phyloP scores from a whole-genome alignment of 306 rosid genomes.

The Glycine latifolia region DNA sequence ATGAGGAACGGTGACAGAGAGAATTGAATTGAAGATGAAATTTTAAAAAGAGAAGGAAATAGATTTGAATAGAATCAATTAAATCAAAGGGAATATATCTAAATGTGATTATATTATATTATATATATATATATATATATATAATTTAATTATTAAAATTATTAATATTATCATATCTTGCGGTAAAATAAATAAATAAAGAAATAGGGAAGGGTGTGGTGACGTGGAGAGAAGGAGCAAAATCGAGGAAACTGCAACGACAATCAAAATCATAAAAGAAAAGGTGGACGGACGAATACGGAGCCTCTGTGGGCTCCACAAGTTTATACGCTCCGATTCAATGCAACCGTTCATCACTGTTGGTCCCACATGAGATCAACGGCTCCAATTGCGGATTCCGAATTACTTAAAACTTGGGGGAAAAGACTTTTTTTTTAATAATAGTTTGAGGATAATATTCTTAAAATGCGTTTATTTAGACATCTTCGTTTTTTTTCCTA shows the following conservation, averaged over 20 bases:
- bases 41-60: background rate
- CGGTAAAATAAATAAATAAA: background rate
- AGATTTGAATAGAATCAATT: conserved; percentile 34
- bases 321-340: conserved; percentile 31
- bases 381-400: background rate
- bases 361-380: conserved; percentile 31
- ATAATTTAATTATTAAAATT: too few relatives aligned
- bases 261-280: conserved; percentile 17
- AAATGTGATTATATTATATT: background rate
- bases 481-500: too few relatives aligned
- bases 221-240: conserved; percentile 30
- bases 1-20: conserved; percentile 1
- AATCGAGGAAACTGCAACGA: conserved; percentile 41
- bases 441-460: too few relatives aligned
- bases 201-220: background rate
- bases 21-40: background rate
- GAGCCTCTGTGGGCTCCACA: conserved; percentile 37
- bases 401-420: background rate
- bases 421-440: too few relatives aligned
- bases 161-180: too few relatives aligned
- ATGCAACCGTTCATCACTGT: background rate
- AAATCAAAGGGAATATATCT: background rate
- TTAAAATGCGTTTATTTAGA: too few relatives aligned
- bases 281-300: background rate
- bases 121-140: too few relatives aligned